Evolutionary conservation across 2,329 filamentous ascomycete species (phyloP).

Genomic region (Hypomyces rosellus): DNA sequence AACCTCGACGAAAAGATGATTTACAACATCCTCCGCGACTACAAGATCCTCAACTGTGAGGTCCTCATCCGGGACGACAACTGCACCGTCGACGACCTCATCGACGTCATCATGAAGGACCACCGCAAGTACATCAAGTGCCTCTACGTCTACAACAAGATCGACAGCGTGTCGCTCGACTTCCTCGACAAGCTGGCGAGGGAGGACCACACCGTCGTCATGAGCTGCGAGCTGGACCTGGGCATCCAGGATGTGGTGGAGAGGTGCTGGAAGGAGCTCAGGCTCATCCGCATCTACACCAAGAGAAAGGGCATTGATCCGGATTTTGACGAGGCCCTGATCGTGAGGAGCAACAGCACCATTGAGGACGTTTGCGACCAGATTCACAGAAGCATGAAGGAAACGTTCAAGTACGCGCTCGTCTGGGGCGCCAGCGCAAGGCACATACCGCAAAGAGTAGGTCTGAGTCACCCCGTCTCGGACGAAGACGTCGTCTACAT

Average conservation of each 20-base stretch:
- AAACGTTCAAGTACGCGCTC: conserved; percentile 97
- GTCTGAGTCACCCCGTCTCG: conserved; percentile 70
- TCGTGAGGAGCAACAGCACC: conserved; percentile 79
- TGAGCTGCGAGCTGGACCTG: conserved; percentile 94
- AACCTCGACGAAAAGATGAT: conserved; percentile 95
- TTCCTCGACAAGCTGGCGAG: conserved; percentile 88
- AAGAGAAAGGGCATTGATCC: conserved; percentile 92
- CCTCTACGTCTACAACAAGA: conserved; percentile 99
- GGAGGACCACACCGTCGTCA: conserved; percentile 90
- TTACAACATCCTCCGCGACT: conserved; percentile 94
- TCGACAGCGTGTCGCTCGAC: conserved; percentile 88
- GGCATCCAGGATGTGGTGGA: conserved; percentile 92
- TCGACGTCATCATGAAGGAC: conserved; percentile 99
- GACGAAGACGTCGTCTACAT: conserved; percentile 66
- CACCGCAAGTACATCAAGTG: conserved; percentile 95
- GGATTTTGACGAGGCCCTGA: conserved; percentile 83
- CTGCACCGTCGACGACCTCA: conserved; percentile 94
- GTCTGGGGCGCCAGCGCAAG: conserved; percentile 96
- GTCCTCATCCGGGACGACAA: conserved; percentile 92
- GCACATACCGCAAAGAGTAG: conserved; percentile 90
- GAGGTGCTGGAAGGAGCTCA: conserved; percentile 87
- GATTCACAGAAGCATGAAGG: conserved; percentile 89
- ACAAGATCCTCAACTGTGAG: conserved; percentile 97
- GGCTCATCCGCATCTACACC: conserved; percentile 87
- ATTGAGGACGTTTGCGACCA: conserved; percentile 97